Evolutionary conservation across 1,139 yeast species (phyloP), one percentile per base, ranked within the genome.

Genomic region (Magnusiomyces sp.): DNA sequence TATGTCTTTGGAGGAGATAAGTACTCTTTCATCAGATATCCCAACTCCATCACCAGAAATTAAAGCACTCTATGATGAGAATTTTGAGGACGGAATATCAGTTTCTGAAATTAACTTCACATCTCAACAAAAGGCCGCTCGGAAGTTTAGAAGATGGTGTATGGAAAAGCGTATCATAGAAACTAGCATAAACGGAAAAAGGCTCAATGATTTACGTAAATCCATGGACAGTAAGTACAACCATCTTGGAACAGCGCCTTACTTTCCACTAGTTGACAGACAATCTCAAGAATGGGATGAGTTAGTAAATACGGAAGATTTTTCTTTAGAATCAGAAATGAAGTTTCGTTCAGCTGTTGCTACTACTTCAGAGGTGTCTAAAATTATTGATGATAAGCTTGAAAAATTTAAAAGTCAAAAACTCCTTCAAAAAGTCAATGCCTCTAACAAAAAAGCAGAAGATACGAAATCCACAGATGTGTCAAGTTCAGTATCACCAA

Each of bases 291-390:
- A 38, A 14, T 42, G 45, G 45, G 29, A 42, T 10, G 45, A 42
- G 14, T 32, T 42, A 32, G 34, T 19, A 43, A 29, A 43, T 38
- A 32, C 46, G 47, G 46, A 37, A 42, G 14, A 52, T 47, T 16
- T 32, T 42, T 11, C 40, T 48, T 13, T 23, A 11, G 45, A n/a
- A 14, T 42, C 33, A 29, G 45, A 42, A 42, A 31, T 11, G 23
- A 19, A 14, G 10, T 42, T 42, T 5, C 37, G 32, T 16, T 19
- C 45, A 4, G 45, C 45, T 13, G 16, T 32, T 13, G 34, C 45
- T 13, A 32, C 29, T 32, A 5, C 33, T 10, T 27, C 38, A 3
- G 45, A 42, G 14, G 45, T 38, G 14, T 17, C 38, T 17, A 27
- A 14, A 7, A 27, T 42, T 16, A 42, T 32, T 14, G 32, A 41